phyloP scores from a whole-genome alignment of 148 eudicot genomes.

The Dianthus caryophyllus region DNA sequence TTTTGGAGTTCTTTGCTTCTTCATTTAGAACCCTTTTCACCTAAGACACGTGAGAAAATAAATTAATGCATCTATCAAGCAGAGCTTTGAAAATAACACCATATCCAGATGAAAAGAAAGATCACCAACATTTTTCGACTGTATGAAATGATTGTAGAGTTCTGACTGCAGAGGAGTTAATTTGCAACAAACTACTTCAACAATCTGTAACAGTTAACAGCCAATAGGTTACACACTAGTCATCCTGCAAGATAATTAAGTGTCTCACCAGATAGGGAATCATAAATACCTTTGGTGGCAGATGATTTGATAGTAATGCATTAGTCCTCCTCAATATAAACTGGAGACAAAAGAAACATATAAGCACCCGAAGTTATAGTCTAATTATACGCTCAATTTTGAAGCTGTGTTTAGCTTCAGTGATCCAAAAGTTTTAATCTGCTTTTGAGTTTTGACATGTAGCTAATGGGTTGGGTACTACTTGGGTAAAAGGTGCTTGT shows the following conservation, averaged over 20 bases:
- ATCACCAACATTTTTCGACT: slow-evolving; percentile 78
- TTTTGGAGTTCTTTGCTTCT: slow-evolving; percentile 70
- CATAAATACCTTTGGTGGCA: slow-evolving; percentile 89
- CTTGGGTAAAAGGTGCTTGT: not conserved
- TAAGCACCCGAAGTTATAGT: slow-evolving; percentile 4
- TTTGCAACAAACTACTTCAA: slow-evolving; percentile 98
- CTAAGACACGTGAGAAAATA: slow-evolving; percentile 32
- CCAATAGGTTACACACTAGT: not conserved
- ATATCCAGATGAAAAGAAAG: slow-evolving; percentile 12
- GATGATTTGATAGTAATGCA: slow-evolving; percentile 87
- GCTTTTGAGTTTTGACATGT: slow-evolving; percentile 2
- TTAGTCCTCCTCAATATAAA: slow-evolving; percentile 96
- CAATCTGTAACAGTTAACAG: slow-evolving; percentile 54
- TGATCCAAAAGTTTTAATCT: not conserved
- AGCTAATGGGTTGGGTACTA: too few relatives aligned
- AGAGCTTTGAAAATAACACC: not conserved
- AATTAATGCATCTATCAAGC: not conserved
- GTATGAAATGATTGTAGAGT: slow-evolving; percentile 79
- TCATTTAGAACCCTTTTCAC: slow-evolving; percentile 73
- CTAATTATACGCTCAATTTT: not conserved
- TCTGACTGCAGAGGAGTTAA: slow-evolving; percentile 76
- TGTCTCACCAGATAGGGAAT: not conserved
- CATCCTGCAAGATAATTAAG: slow-evolving; percentile 4
- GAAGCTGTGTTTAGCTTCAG: not conserved
- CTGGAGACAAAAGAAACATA: slow-evolving; percentile 36